Percentiles rank a stretch among this genome's conserved stretches.
Conservation (phyloP, 192 early-diverging fungal species). For the Kickxella alabastrina region DNA sequence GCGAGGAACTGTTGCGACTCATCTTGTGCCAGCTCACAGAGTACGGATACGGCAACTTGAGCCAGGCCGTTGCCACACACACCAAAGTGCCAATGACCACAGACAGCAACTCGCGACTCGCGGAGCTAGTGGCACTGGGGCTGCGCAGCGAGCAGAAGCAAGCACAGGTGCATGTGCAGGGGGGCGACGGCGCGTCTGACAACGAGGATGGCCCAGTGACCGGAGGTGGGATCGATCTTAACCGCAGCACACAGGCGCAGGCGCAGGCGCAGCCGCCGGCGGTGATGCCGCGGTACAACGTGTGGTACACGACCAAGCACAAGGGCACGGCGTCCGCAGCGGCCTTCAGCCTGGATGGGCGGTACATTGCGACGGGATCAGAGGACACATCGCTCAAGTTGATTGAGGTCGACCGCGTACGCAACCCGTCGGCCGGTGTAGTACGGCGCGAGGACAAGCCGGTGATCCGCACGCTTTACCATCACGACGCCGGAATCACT, state of each 20-base stretch:
- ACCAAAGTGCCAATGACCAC: neutral
- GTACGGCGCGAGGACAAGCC: slow-evolving; percentile 73
- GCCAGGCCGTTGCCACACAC: neutral
- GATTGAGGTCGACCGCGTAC: slow-evolving; percentile 80
- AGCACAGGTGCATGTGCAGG: no score
- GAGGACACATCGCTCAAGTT: slow-evolving; percentile 87
- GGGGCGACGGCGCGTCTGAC: neutral
- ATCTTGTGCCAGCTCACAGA: neutral
- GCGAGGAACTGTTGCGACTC: neutral
- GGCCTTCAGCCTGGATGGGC: slow-evolving; percentile 63
- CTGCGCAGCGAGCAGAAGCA: neutral
- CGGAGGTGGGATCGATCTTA: no score
- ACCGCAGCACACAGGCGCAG: neutral
- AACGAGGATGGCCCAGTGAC: neutral
- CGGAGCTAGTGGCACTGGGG: neutral
- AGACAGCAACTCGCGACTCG: neutral
- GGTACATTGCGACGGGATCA: slow-evolving; percentile 85
- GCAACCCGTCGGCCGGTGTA: slow-evolving; percentile 52
- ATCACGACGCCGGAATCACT: slow-evolving; percentile 77
- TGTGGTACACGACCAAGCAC: slow-evolving; percentile 76
- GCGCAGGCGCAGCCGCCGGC: neutral
- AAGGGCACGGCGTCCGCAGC: slow-evolving; percentile 65
- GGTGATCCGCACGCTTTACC: slow-evolving; percentile 86
- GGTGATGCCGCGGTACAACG: slow-evolving; percentile 53
- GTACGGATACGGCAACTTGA: neutral